Conservation (phyloP, 1,284 basidiomycete species). For the Megacollybia platyphylla region DNA sequence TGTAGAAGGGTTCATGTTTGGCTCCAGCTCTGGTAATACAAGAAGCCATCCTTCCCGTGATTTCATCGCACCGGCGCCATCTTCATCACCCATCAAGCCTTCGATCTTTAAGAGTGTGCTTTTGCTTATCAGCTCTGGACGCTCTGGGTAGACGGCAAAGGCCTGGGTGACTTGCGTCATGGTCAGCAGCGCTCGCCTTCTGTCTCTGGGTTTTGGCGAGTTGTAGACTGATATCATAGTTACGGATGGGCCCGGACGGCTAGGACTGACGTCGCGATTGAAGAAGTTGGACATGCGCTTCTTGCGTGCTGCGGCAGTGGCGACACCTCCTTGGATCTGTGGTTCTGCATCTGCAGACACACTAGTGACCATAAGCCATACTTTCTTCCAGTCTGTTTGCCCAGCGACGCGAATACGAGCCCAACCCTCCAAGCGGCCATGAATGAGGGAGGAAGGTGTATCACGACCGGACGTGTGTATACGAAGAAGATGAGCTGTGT, state of each 20-base stretch:
- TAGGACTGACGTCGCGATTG: slow-evolving; percentile 22
- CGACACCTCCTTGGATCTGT: slow-evolving; percentile 3
- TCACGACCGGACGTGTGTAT: slow-evolving; percentile 51
- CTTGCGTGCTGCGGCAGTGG: slow-evolving; percentile 20
- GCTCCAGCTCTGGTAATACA: slow-evolving; percentile 73
- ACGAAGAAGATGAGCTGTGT: slow-evolving; percentile 87
- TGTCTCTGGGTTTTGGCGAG: slow-evolving; percentile 56
- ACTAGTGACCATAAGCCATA: slow-evolving; percentile 75
- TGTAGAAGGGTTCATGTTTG: slow-evolving; percentile 22
- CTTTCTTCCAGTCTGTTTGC: slow-evolving; percentile 90
- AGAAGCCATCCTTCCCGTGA: slow-evolving; percentile 71
- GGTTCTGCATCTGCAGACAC: slow-evolving; percentile 13
- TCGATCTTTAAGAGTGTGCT: slow-evolving; percentile 87
- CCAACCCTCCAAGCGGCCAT: slow-evolving; percentile 86
- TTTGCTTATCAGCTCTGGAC: slow-evolving; percentile 80
- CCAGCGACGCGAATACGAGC: slow-evolving; percentile 86
- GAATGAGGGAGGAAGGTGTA: slow-evolving; percentile 50
- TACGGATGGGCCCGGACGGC: slow-evolving; percentile 18
- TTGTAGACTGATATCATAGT: slow-evolving; percentile 47
- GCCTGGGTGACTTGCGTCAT: slow-evolving; percentile 49
- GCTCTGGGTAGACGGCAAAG: slow-evolving; percentile 89
- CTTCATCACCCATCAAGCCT: slow-evolving; percentile 69
- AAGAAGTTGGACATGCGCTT: slow-evolving; percentile 65
- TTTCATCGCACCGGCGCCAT: slow-evolving; percentile 47
- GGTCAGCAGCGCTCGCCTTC: slow-evolving; percentile 51